Conservation (phyloP, 306 rosid genomes). For the Medicago ruthenica region DNA sequence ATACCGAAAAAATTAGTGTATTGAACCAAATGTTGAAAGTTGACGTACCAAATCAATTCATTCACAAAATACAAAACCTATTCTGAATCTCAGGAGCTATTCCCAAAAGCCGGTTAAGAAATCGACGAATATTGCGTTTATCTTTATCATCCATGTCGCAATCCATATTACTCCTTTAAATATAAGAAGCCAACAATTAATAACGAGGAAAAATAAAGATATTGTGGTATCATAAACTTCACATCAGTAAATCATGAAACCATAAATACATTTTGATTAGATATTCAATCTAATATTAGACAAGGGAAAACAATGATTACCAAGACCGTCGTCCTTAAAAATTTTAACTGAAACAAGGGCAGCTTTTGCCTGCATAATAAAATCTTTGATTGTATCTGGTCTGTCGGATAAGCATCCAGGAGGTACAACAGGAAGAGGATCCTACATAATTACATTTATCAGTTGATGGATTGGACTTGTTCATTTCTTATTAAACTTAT, state of each 20-base stretch:
- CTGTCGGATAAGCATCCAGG: conserved; percentile 55
- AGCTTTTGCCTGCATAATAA: conserved; percentile 72
- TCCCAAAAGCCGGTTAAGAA: background rate
- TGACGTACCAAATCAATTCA: conserved; percentile 38
- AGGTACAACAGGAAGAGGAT: conserved; percentile 60
- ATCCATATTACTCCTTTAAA: conserved; percentile 47
- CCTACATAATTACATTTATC: conserved; percentile 59
- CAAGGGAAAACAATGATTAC: conserved; percentile 48
- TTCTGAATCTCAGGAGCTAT: conserved; percentile 39
- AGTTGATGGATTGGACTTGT: conserved; percentile 35
- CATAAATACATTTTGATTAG: background rate
- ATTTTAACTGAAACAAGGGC: conserved; percentile 90
- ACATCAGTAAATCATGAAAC: conserved; percentile 12
- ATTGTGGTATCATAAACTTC: conserved; percentile 19
- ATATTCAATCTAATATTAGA: conserved; percentile 2
- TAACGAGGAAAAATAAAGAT: conserved; percentile 28
- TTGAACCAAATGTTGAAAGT: conserved; percentile 40
- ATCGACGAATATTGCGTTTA: too few relatives aligned
- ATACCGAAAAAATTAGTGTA: conserved; percentile 41
- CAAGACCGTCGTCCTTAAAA: conserved; percentile 64
- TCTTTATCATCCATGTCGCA: too few relatives aligned
- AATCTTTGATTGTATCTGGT: conserved; percentile 68
- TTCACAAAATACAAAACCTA: conserved; percentile 58
- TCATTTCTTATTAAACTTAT: conserved; percentile 24
- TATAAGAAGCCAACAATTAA: conserved; percentile 29